Base-by-base conservation (phyloP, 2,329 filamentous ascomycete species). In the Camillea tinctor region DNA sequence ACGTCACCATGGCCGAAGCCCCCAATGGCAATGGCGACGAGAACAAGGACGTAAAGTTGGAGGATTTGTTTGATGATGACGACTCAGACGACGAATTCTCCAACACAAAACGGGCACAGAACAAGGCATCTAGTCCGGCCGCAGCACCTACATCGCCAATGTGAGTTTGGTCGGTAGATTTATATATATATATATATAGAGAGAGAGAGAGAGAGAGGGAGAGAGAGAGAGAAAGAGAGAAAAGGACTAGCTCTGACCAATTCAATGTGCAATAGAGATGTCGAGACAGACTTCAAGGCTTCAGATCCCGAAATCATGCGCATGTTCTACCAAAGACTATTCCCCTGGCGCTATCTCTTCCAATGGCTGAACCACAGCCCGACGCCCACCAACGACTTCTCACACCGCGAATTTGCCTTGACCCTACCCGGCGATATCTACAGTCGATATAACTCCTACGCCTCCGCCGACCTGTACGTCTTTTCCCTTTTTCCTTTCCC, bases 361-460 rank as follows among this genome's bases (percentile, higher is more conserved):
- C 93, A 97, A 75, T 99, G 95, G 95, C 86, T 99, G 53, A 99
- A 98, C 73, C 95, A 98, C 76, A 92, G 91, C 57, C 89, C 92
- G 6, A 88, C 88, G 6, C 93, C 95, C 0, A 89, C 90, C 4
- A 89, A 88, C 66, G 93, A 98, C 76, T 98, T 98, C 78, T 88
- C 83, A 24, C 91, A 98, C 74, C 90, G 95, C 72, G 95, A 99
- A 76, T 98, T 99, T 74, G 93, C 95, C 19, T 94, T 98, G 72
- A 97, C 93, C 1, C 83, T 98, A n/a, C 88, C 90, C 60, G 96
- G 93, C 72, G 93, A 97, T 68, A 91, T 90, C 49, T 97, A 97
- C 75, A 83, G 97, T 26, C 90, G 95, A 73, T 99, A 98, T 74
- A 92, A 97, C 74, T 93, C 82, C 7, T 86, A 81, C 65, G 73